Conservation (phyloP, 805 yeast species). For the Yarrowia yakushimensis region DNA sequence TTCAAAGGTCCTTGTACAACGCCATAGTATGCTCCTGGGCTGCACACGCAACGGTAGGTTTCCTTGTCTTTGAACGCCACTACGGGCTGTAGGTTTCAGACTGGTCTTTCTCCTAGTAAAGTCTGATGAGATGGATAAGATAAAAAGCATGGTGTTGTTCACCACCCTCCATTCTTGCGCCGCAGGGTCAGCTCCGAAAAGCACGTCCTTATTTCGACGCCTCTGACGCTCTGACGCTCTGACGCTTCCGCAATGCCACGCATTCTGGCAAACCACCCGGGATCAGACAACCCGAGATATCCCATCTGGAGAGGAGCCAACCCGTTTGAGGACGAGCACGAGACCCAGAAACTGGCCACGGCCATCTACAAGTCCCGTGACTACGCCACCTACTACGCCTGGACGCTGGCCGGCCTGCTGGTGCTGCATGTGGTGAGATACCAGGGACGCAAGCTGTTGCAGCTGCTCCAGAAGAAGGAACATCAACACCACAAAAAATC, state of each 20-base stretch:
- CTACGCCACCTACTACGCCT: background rate
- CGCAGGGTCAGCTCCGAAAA: no score
- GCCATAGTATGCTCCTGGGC: background rate
- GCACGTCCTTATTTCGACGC: no score
- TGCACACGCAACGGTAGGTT: background rate
- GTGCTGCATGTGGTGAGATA: constrained; percentile 3
- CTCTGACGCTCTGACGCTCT: no score
- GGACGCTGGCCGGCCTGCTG: background rate
- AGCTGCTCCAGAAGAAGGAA: background rate
- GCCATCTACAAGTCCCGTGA: constrained; percentile 7
- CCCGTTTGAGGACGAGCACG: constrained; percentile 15
- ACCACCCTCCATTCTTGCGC: no score
- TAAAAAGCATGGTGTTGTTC: background rate
- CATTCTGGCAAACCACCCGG: constrained; percentile 2
- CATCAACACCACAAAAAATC: background rate
- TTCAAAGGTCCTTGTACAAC: no score
- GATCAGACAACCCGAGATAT: background rate
- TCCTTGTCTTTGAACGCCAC: background rate
- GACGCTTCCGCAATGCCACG: constrained; percentile 3
- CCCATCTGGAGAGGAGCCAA: constrained; percentile 6
- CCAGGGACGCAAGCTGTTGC: background rate
- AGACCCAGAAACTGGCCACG: background rate
- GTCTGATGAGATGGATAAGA: constrained; percentile 17
- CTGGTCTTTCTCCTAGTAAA: background rate
- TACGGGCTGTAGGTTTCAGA: constrained; percentile 13